Evolutionary conservation across 2,329 filamentous ascomycete species (phyloP), one percentile per base, ranked within the genome.

Genomic region (Cyanodermella asteris): DNA sequence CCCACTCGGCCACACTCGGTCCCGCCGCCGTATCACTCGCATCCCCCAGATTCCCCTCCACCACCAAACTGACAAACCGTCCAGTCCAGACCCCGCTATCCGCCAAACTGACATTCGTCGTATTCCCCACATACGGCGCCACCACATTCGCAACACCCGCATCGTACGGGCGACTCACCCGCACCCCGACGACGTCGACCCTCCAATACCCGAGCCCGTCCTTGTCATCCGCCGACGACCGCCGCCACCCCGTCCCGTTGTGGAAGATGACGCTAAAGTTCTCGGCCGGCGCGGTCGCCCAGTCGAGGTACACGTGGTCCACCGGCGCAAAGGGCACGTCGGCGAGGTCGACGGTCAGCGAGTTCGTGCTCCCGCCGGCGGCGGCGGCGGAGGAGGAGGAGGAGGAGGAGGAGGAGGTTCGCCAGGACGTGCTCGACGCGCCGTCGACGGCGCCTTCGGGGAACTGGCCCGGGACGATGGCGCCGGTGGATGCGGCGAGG

Each of bases 391-490:
- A n/a, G n/a, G n/a, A n/a, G n/a, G n/a, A n/a, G n/a, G n/a, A n/a
- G n/a, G n/a, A n/a, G n/a, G n/a, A n/a, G n/a, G n/a, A n/a, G n/a
- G n/a, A n/a, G n/a, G n/a, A n/a, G n/a, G n/a, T n/a, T n/a, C n/a
- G n/a, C 71, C 71, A 77, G 34, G 62, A 63, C 0, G 71, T 76
- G 11, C 61, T 61, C 5, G 61, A 51, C 3, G 67, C 66, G 26
- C 72, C 72, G 36, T 77, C 72, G 25, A 72, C 59, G 3, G 67
- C 69, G 0, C 61, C 56, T 26, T 72, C 52, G 2, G 72, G 70
- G 47, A 77, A 74, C 43, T 78, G 73, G 9, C 72, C 73, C 0
- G 67, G 61, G 14, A 57, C 47, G 37, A 58, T 64, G 2, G 42
- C 38, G 19, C 56, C 42, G 0, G 48, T 40, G 2, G 60, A 64